A percentile compares a stretch with the other conserved stretches of the same genome.
phyloP scores from a whole-genome alignment of 2,329 filamentous ascomycete genomes.

The Coleophoma cylindrospora region DNA sequence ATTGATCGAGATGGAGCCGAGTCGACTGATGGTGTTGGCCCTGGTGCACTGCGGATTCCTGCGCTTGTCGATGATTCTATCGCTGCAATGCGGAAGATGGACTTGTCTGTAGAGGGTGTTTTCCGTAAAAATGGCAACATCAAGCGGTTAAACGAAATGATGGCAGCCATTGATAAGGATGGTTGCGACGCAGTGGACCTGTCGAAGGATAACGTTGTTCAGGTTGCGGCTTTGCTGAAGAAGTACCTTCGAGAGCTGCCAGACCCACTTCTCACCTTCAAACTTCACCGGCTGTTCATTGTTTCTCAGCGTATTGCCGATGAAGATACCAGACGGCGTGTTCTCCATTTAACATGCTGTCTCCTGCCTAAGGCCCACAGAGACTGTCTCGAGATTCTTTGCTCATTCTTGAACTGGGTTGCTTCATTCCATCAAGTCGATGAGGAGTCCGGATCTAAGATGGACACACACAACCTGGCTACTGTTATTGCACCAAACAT shows the following conservation, averaged over 20 bases:
- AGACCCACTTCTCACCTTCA: constrained; percentile 91
- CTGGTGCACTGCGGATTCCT: constrained; percentile 83
- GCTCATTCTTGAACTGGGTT: constrained; percentile 95
- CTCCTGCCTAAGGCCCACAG: constrained; percentile 87
- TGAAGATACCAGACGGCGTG: constrained; percentile 73
- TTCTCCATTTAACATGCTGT: constrained; percentile 88
- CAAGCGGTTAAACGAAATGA: constrained; percentile 81
- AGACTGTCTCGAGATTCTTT: constrained; percentile 91
- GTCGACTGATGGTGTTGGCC: constrained; percentile 94
- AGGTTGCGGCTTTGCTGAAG: constrained; percentile 89
- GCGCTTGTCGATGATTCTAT: constrained; percentile 94
- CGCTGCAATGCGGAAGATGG: constrained; percentile 95
- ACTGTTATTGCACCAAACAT: constrained; percentile 98
- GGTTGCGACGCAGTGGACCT: constrained; percentile 84
- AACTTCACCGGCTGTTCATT: constrained; percentile 87
- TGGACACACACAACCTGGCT: constrained; percentile 96
- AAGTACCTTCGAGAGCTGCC: constrained; percentile 93
- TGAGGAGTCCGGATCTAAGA: constrained; percentile 95
- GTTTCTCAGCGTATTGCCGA: constrained; percentile 84
- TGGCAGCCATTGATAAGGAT: constrained; percentile 79
- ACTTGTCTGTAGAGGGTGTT: constrained; percentile 96
- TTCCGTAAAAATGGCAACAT: constrained; percentile 99
- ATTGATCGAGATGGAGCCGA: constrained; percentile 93
- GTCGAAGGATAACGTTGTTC: constrained; percentile 83
- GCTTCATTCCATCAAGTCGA: constrained; percentile 96